Percentiles rank a stretch among this genome's conserved stretches.
Conservation (phyloP, 257 asterid genomes). For the Echites panduratus region DNA sequence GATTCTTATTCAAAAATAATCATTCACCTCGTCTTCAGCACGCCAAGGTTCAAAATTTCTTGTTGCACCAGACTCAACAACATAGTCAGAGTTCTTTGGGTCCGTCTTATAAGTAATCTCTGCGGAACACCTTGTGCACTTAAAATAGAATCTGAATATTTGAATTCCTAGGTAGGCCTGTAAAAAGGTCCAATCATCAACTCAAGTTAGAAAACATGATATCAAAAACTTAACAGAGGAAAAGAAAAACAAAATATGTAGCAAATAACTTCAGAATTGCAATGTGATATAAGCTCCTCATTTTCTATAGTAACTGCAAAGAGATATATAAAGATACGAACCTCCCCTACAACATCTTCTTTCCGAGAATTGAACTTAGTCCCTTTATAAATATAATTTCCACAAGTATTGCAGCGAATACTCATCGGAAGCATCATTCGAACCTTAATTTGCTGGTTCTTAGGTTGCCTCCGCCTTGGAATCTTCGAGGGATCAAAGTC, state of each 20-base stretch:
- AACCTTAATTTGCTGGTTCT: conserved; percentile 72
- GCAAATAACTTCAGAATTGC: not conserved
- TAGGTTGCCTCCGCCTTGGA: conserved; percentile 75
- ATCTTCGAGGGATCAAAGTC: conserved; percentile 89
- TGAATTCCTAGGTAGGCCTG: conserved; percentile 89
- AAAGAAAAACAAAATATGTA: not conserved
- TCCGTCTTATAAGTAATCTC: conserved; percentile 87
- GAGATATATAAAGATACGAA: not conserved
- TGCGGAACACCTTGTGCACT: conserved; percentile 83
- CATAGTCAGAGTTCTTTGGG: conserved; percentile 83
- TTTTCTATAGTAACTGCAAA: not conserved
- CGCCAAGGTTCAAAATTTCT: conserved; percentile 95
- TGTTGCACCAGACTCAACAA: conserved; percentile 78
- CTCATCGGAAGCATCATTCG: conserved; percentile 98
- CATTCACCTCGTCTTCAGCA: conserved; percentile 64
- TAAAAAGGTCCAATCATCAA: conserved; percentile 20
- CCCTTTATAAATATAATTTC: conserved; percentile 75
- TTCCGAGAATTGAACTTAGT: conserved; percentile 85
- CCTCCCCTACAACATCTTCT: conserved; percentile 81
- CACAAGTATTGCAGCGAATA: conserved; percentile 72
- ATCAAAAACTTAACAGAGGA: not conserved
- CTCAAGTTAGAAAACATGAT: not conserved
- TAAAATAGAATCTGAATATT: conserved; percentile 77
- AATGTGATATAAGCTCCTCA: not conserved
- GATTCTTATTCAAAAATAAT: not conserved